Evolutionary conservation across 2,329 filamentous ascomycete species (phyloP).

Genomic region (Penicillium vulpinum): DNA sequence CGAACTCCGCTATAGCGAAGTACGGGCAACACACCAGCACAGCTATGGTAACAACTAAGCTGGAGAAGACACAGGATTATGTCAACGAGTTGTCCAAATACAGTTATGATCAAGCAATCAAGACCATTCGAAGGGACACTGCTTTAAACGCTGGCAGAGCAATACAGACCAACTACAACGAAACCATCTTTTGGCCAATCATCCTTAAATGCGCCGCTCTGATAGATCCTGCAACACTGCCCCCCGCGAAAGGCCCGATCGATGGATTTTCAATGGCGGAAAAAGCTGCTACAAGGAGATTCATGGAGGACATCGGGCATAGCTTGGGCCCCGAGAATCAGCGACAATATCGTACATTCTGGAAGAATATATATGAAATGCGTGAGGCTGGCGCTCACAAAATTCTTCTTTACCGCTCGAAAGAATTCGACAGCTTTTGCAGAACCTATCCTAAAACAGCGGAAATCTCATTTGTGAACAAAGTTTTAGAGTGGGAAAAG

Average conservation of each 20-base stretch:
- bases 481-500: slow-evolving; percentile 13
- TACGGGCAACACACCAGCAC: neutral
- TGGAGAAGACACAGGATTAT: neutral
- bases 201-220: slow-evolving; percentile 14
- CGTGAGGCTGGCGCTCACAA: slow-evolving; percentile 14
- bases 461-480: slow-evolving; percentile 13
- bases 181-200: too few species aligned
- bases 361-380: slow-evolving; percentile 20
- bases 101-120: neutral
- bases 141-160: neutral
- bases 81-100: neutral
- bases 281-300: slow-evolving; percentile 18
- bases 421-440: slow-evolving; percentile 13
- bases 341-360: slow-evolving; percentile 17
- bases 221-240: slow-evolving; percentile 14
- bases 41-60: neutral
- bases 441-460: slow-evolving; percentile 8
- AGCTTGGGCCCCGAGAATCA: slow-evolving; percentile 13
- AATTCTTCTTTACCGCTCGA: slow-evolving; percentile 21
- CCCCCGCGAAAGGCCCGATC: slow-evolving; percentile 13
- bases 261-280: slow-evolving; percentile 21
- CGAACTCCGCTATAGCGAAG: too few species aligned
- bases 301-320: slow-evolving; percentile 17
- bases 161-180: slow-evolving; percentile 14
- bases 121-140: neutral